Percentiles rank a stretch among this genome's conserved stretches.
These are phyloP conservation scores for Phyllosticta citribraziliensis DNA, from an alignment of 2,329 filamentous ascomycete species.

Conservation along the genomic window DNA sequence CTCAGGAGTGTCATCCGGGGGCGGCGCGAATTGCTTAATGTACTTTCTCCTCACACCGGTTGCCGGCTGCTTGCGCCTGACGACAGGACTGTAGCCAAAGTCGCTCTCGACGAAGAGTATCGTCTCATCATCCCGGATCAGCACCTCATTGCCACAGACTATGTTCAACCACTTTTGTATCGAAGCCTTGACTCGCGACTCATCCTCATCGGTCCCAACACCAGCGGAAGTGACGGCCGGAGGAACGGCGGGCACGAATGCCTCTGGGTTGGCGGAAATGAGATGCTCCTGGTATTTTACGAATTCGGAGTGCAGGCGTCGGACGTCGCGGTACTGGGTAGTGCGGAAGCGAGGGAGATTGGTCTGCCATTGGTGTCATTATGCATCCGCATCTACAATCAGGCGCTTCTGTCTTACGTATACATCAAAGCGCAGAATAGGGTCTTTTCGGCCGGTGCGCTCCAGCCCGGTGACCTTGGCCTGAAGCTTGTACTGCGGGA, in stretches of 20 bases:
- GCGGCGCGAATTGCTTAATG: slow-evolving; percentile 95
- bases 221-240: slow-evolving; percentile 91
- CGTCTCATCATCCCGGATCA: slow-evolving; percentile 95
- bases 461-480: slow-evolving; percentile 92
- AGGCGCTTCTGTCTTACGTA: slow-evolving; percentile 54
- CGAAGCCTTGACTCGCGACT: slow-evolving; percentile 74
- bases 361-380: slow-evolving; percentile 49
- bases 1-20: slow-evolving; percentile 93
- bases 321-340: slow-evolving; percentile 95
- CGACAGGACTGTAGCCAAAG: slow-evolving; percentile 93
- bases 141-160: slow-evolving; percentile 80
- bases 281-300: slow-evolving; percentile 92
- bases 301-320: slow-evolving; percentile 91
- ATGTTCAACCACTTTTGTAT: slow-evolving; percentile 95
- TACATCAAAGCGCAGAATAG: slow-evolving; percentile 88
- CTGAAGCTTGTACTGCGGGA: slow-evolving; percentile 74
- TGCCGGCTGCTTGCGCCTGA: slow-evolving; percentile 91
- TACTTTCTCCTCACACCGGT: slow-evolving; percentile 92
- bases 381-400: background rate
- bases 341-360: slow-evolving; percentile 98
- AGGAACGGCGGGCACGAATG: slow-evolving; percentile 86
- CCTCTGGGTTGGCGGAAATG: slow-evolving; percentile 94
- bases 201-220: slow-evolving; percentile 92
- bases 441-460: slow-evolving; percentile 88
- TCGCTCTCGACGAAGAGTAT: slow-evolving; percentile 98